Evolutionary conservation across 768 basidiomycete species (phyloP).

Genomic region (Xerocomellus amylosporus): DNA sequence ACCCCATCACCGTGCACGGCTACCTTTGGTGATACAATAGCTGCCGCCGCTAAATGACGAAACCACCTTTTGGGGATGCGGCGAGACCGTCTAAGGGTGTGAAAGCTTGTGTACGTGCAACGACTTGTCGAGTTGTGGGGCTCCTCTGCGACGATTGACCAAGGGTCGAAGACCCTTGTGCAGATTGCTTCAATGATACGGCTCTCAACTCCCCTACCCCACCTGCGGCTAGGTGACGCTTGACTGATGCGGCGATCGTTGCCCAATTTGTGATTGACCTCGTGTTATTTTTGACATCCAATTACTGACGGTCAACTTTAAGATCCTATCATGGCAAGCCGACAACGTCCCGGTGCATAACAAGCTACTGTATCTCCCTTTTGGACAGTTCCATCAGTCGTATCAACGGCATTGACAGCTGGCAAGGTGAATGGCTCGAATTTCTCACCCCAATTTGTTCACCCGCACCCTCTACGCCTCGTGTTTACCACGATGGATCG

Average conservation of each 20-base stretch:
- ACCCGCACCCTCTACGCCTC: conserved; percentile 24
- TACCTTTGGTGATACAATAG: conserved; percentile 8
- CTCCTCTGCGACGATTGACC: not conserved
- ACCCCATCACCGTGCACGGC: conserved; percentile 14
- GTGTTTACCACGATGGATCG: conserved; percentile 33
- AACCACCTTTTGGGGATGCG: not conserved
- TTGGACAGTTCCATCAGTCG: conserved; percentile 3
- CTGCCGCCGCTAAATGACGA: conserved; percentile 1
- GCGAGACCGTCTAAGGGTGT: conserved; percentile 4
- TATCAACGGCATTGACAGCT: conserved; percentile 8
- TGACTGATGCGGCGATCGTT: conserved; percentile 19
- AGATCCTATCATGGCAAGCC: conserved; percentile 11
- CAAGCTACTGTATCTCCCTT: not conserved
- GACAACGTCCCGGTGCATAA: conserved; percentile 4
- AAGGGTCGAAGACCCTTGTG: conserved; percentile 18
- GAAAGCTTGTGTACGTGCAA: conserved; percentile 7
- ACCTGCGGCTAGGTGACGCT: conserved; percentile 16
- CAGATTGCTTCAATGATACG: conserved; percentile 1
- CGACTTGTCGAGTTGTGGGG: conserved; percentile 15
- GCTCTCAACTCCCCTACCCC: conserved; percentile 8
- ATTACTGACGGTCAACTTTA: conserved; percentile 11
- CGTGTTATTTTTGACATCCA: conserved; percentile 18
- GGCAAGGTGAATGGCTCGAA: conserved; percentile 11
- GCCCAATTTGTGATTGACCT: conserved; percentile 15
- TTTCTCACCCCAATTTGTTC: conserved; percentile 16